Evolutionary conservation across 345 rosid species (phyloP), one percentile per base, ranked within the genome.

Genomic region (Camelina laxa): DNA sequence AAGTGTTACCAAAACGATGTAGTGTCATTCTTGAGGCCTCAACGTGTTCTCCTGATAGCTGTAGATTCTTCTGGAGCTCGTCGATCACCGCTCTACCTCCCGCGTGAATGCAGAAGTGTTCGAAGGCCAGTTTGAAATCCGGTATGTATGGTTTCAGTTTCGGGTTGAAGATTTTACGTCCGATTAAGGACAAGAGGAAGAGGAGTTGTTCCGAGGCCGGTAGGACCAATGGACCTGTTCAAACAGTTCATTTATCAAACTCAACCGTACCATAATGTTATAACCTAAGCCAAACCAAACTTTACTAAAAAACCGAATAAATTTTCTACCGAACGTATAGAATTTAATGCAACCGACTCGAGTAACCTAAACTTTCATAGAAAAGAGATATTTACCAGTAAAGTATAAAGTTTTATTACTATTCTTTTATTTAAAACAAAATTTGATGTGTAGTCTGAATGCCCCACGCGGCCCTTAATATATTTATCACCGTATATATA

Each of bases 31-130:
- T 85, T 0, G 91, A 93, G 0, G 97, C 97, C 54, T 93, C 98
- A 7, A 91, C 93, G 48, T 93, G 90, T 71, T 85, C 88, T 5
- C 79, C 81, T 6, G 90, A 81, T 4, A 93, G 80, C 81, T 89
- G 86, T 14, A 93, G 84, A 79, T 84, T 88, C 92, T 85, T 87
- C 51, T 89, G 91, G 1, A 93, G 79, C 73, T 85, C 96, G 41
- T 91, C 98, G 20, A 93, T 88, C 16, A 93, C 97, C 0, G 96
- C 97, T 57, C 93, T 82, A 6, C 98, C 98, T 7, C 97, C 97
- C 0, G 98, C 98, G 53, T 93, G 98, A 68, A 93, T 88, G 75
- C 98, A 91, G 55, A 91, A 93, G 67, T 93, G 98, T 78, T 93
- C 98, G 44, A 93, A 89, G 0, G 94, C 98, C 41, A 83, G 83